Evolutionary conservation across 805 yeast genomes (phyloP).

Genomic region (Ogataea corticis): DNA sequence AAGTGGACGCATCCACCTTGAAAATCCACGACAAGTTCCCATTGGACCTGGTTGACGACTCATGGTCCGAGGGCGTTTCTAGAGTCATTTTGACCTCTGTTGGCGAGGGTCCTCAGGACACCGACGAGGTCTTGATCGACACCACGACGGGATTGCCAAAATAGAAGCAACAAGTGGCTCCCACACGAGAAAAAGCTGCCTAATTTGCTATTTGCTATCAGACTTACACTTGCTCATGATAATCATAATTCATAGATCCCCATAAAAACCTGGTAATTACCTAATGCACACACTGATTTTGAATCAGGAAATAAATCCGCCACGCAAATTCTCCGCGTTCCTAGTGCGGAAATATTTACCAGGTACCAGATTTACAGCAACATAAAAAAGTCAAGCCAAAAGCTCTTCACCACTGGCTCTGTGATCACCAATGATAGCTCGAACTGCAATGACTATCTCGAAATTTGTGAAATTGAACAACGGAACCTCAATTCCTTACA

Average conservation of each 20-base stretch:
- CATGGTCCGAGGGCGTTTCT: constrained; percentile 59
- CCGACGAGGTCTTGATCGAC: constrained; percentile 56
- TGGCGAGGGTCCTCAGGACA: constrained; percentile 82
- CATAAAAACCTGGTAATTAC: too few relatives aligned
- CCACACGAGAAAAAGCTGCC: too few relatives aligned
- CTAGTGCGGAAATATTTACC: too few relatives aligned
- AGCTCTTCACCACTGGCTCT: neutral
- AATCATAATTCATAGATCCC: too few relatives aligned
- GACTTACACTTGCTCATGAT: too few relatives aligned
- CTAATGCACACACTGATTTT: too few relatives aligned
- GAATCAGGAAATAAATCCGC: too few relatives aligned
- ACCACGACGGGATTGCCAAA: constrained; percentile 60
- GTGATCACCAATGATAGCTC: neutral
- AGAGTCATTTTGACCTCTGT: constrained; percentile 81
- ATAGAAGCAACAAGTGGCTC: too few relatives aligned
- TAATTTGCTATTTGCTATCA: neutral
- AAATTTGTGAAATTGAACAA: constrained; percentile 46
- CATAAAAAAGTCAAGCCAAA: neutral
- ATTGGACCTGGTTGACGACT: constrained; percentile 29
- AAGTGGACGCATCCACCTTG: constrained; percentile 20
- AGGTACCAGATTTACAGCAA: too few relatives aligned
- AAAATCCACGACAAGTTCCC: constrained; percentile 27
- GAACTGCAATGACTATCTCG: constrained; percentile 9
- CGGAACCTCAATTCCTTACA: constrained; percentile 50
- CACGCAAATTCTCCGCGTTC: too few relatives aligned